Evolutionary conservation across 352 stramenopile genomes (phyloP).

Genomic region (Globisporangium yorkense): DNA sequence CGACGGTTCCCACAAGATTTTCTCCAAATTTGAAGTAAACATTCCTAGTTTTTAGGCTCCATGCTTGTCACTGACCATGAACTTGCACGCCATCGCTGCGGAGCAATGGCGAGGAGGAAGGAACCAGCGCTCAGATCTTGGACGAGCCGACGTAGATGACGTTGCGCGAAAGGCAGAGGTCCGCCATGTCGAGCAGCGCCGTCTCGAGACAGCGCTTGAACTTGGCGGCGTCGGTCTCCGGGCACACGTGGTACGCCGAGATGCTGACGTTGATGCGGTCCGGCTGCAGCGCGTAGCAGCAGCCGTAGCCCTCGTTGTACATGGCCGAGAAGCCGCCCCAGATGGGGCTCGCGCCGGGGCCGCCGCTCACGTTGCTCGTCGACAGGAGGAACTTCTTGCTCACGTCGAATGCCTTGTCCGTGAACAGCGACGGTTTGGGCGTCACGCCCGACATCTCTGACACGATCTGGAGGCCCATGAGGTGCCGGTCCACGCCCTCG

Average conservation of each 20-base stretch:
- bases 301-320: slow-evolving; percentile 92
- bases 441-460: slow-evolving; percentile 88
- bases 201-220: slow-evolving; percentile 92
- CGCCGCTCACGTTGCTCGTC: slow-evolving; percentile 93
- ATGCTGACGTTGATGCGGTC: slow-evolving; percentile 95
- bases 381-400: slow-evolving; percentile 95
- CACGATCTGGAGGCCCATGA: slow-evolving; percentile 95
- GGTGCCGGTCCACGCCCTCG: slow-evolving; percentile 92
- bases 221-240: slow-evolving; percentile 69
- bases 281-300: slow-evolving; percentile 95
- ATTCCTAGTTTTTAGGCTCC: not conserved
- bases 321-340: slow-evolving; percentile 96
- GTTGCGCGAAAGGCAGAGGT: slow-evolving; percentile 87
- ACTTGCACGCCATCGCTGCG: too few species aligned
- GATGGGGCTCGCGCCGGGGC: slow-evolving; percentile 91
- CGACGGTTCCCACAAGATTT: not conserved
- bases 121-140: slow-evolving; percentile 54
- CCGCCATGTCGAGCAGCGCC: slow-evolving; percentile 93
- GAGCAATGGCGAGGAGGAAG: too few species aligned
- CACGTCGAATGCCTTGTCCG: slow-evolving; percentile 89
- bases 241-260: slow-evolving; percentile 82
- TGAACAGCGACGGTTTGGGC: slow-evolving; percentile 89
- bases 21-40: not conserved
- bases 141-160: slow-evolving; percentile 86
- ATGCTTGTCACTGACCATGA: too few species aligned